Evolutionary conservation across 768 basidiomycete species (phyloP), one percentile per base, ranked within the genome.

Genomic region (Mycena vitilis): DNA sequence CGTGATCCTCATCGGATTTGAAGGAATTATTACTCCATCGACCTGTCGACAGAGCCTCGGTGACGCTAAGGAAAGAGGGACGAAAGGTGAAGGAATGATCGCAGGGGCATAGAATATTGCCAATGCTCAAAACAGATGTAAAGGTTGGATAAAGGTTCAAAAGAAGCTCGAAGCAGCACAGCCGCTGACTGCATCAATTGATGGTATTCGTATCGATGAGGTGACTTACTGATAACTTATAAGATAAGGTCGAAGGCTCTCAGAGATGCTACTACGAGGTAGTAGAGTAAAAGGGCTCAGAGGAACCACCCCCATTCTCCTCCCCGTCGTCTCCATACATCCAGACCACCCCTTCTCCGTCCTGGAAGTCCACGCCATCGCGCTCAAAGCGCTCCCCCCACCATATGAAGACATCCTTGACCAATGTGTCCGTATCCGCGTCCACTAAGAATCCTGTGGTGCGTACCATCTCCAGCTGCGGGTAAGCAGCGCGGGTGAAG

Each of bases 311-410:
- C 25, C 13, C 25, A 20, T 9, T 45, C 25, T 34, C 40, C 20
- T 68, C 60, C 6, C 4, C 52, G 13, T 70, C 69, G 20, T 63
- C 60, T 12, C 44, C 67, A 67, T 85, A 86, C 48, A 82, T 70
- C 86, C 86, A 89, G 57, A 87, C 75, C 37, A 87, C 84, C 38
- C 84, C 85, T 73, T 86, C 87, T 16, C 86, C 86, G 69, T 88
- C 87, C 71, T 86, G 78, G 70, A 88, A 82, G 68, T 86, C 81
- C 52, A 89, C 78, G 11, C 84, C 85, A 51, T 81, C 78, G 61
- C 75, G 79, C 78, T 86, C 85, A 64, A 87, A 87, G 57, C 75
- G 80, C 70, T 87, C 84, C 34, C 82, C 80, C 87, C 87, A 88
- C 83, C 83, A 84, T 37, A 87, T 85, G 70, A 86, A 87, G 20